Base-by-base conservation (phyloP, 805 yeast species). In the Ogataea methylovora region DNA sequence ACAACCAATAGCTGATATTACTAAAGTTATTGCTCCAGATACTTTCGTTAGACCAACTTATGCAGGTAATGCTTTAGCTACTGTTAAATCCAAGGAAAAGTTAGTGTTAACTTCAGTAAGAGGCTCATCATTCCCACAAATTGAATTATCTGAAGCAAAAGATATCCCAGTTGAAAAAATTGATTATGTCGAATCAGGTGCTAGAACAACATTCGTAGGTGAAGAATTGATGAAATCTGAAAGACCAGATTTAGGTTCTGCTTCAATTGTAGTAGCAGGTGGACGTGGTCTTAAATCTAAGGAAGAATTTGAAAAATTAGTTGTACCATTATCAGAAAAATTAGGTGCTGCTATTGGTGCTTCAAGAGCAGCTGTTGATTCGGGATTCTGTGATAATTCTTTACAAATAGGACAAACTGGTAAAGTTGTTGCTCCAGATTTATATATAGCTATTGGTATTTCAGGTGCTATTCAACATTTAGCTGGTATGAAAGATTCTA, bases 401-500 rank as follows among this genome's bases (percentile, higher is more conserved):
- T 71, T 90, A 49, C 98, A 90, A 63, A 88, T 90, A 41, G 98
- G 98, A 36, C 98, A 90, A 64, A 90, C 98, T 8, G 98, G 98
- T 48, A 92, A 92, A 60, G 88, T 88, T 35, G 94, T 92, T 23
- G 97, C 97, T 7, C 98, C 98, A 27, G 95, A 88, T 27, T 70
- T 88, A 42, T 92, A 92, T 57, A 61, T 92, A 30, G 97, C 97
- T 3, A 78, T 88, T 27, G 98, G 98, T 43, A 76, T 92, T 38
- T 83, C 95, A 15, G 98, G 98, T 42, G 98, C 98, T 22, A 90
- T 90, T 52, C 98, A 90, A 65, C 98, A 90, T 63, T 67, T 92
- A 51, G 98, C 98, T 2, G 98, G 98, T 44, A 90, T 90, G 97
- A 90, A 88, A 62, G 97, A 90, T 56, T 74, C 96, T 28, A 90